phyloP scores from a whole-genome alignment of 768 basidiomycete species.

The Agrocybe pediades region DNA sequence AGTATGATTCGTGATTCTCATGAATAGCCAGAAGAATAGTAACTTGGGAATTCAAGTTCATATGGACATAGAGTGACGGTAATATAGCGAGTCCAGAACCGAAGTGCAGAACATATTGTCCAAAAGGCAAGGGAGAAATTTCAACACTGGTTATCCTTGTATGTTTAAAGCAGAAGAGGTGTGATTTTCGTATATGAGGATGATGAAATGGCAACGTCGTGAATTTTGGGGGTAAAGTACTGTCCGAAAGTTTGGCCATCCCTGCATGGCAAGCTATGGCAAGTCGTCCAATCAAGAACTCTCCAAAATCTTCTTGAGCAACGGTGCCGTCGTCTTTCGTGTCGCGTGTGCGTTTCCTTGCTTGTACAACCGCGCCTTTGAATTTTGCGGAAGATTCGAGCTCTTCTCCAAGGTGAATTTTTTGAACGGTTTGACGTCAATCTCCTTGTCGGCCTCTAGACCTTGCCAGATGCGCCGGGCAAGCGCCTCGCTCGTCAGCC shows the following conservation, averaged over 20 bases:
- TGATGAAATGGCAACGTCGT: too few species aligned
- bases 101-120: background rate
- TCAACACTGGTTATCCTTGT: too few species aligned
- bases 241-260: too few species aligned
- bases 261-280: background rate
- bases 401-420: constrained; percentile 37
- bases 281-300: background rate
- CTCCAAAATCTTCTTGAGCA: constrained; percentile 64
- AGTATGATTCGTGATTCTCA: background rate
- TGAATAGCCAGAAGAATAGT: background rate
- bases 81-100: background rate
- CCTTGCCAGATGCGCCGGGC: constrained; percentile 55
- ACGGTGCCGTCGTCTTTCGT: constrained; percentile 67
- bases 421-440: constrained; percentile 55
- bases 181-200: too few species aligned
- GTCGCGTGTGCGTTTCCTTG: constrained; percentile 66
- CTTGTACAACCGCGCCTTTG: constrained; percentile 55
- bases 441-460: constrained; percentile 54
- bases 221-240: too few species aligned
- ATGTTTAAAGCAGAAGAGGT: too few species aligned
- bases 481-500: constrained; percentile 39
- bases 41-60: background rate
- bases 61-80: background rate
- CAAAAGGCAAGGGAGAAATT: too few species aligned
- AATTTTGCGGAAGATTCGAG: constrained; percentile 30